Evolutionary conservation across 2,329 filamentous ascomycete species (phyloP).

Genomic region (Fusarium piperis): DNA sequence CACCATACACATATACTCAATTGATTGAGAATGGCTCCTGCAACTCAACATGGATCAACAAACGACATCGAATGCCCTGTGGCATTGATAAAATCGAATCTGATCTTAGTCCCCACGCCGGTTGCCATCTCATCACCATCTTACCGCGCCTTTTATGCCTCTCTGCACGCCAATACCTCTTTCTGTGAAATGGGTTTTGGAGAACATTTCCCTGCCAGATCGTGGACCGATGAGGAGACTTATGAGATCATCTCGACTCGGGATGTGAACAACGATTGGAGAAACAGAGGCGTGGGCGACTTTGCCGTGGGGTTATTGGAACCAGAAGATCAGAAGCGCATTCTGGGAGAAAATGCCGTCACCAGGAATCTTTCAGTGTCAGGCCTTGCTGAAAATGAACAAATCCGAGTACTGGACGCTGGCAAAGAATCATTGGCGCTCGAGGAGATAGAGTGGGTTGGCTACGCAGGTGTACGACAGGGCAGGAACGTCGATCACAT

Average conservation of each 20-base stretch:
- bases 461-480: slow-evolving; percentile 28
- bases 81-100: neutral
- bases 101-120: slow-evolving; percentile 31
- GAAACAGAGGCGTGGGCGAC: slow-evolving; percentile 25
- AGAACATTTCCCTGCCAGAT: neutral
- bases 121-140: slow-evolving; percentile 1
- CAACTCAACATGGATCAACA: neutral
- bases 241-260: slow-evolving; percentile 1
- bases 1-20: neutral
- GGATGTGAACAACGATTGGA: slow-evolving; percentile 21
- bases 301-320: slow-evolving; percentile 26
- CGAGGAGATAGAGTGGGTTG: slow-evolving; percentile 19
- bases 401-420: neutral
- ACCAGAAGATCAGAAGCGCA: neutral
- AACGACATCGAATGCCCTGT: neutral
- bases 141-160: slow-evolving; percentile 6
- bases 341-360: neutral
- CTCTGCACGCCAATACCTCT: neutral
- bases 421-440: neutral
- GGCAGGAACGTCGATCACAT: neutral
- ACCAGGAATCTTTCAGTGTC: neutral
- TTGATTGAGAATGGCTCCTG: neutral
- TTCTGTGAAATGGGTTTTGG: neutral
- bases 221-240: slow-evolving; percentile 8
- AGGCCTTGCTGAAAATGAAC: neutral